Evolutionary conservation across 495 filamentous ascomycete genomes (phyloP), one percentile per base, ranked within the genome.

Genomic region (Penicillium coprophilum): DNA sequence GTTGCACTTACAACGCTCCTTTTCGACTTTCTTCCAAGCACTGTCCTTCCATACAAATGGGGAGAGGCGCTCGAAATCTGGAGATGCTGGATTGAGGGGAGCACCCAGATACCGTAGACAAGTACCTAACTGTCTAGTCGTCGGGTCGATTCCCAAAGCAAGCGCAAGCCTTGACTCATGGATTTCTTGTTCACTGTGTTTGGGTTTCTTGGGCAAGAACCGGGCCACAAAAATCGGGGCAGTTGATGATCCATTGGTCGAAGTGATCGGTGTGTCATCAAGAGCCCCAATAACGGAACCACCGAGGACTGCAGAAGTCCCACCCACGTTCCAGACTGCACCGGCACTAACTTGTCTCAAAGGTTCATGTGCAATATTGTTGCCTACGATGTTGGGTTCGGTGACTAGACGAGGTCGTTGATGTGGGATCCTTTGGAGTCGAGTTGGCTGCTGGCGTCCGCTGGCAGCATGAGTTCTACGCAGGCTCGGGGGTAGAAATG

Each of bases 321-420:
- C 89, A 17, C 92, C 89, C 15, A 94, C 88, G 6, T 83, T 82
- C 92, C 92, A 96, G n/a, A 93, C 78, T 34, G 83, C 80, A 0
- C 88, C 89, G 46, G 73, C 60, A 69, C 90, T 94, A 46, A 85
- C 73, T 57, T 82, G 73, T 44, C 69, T 64, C 3, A 59, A 19
- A 19, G 55, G 45, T 19, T 67, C 59, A 46, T 47, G 43, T 40
- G 27, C 23, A 44, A 31, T 41, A 46, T 41, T 30, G 12, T 46
- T 44, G 44, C 60, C 54, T 13, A 59, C 17, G 27, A 64, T 23
- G 13, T 54, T 47, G 13, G 63, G 46, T 24, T 69, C 71, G 20
- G 65, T 67, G 27, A 78, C 64, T 4, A 77, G 57, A 58, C 63
- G 70, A 40, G 77, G 77, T 21, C 64, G 64, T 46, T 70, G 66